Evolutionary conservation across 106 monocot species (phyloP).

Genomic region (Phalaenopsis aphrodite): DNA sequence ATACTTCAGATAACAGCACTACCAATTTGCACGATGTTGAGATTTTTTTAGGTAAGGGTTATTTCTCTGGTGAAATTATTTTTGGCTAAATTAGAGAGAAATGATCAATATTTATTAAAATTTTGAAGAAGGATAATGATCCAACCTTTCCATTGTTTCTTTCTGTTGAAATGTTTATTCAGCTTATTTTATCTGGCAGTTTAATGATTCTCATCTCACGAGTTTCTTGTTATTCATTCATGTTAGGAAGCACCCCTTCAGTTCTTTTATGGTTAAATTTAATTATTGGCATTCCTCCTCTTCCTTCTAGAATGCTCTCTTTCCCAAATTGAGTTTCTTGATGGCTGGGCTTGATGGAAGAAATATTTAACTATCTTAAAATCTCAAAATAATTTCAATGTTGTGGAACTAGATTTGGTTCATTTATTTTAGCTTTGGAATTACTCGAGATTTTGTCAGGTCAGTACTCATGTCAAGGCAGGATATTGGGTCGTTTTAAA

Average conservation of each 20-base stretch:
- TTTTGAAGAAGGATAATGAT: neutral
- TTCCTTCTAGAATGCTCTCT: no score
- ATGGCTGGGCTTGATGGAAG: no score
- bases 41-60: neutral
- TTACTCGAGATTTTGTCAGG: no score
- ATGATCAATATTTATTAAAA: neutral
- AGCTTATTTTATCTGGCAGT: neutral
- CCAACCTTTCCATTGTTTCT: neutral
- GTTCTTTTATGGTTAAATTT: no score
- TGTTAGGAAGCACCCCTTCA: neutral
- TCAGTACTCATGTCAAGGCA: no score
- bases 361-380: no score
- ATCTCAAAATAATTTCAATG: no score
- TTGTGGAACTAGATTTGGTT: no score
- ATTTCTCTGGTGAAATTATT: neutral
- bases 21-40: neutral
- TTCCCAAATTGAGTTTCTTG: no score
- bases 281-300: no score
- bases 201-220: neutral
- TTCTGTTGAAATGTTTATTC: neutral
- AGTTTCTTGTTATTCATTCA: constrained; percentile 1
- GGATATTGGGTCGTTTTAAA: no score
- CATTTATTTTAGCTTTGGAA: no score
- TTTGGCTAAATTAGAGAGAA: neutral
- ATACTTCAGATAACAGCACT: neutral